phyloP scores from a whole-genome alignment of 192 early-diverging fungal species.

The Coemansia pectinata region DNA sequence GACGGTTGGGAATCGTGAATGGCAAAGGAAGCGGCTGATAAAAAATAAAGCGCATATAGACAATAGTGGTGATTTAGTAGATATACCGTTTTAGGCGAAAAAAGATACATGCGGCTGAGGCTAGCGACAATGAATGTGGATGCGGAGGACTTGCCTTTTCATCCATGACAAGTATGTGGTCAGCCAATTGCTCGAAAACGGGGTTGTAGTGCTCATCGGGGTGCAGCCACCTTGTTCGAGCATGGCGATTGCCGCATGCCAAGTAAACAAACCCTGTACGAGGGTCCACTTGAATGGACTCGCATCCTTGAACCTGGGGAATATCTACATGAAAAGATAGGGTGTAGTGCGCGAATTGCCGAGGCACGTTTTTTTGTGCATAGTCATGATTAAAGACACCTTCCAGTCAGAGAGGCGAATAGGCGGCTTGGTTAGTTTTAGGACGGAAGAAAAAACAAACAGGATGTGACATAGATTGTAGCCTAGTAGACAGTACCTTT shows the following conservation, averaged over 20 bases:
- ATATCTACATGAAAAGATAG: conserved; percentile 21
- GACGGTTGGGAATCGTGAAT: not conserved
- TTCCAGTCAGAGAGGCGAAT: not conserved
- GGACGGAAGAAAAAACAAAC: not conserved
- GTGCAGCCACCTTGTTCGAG: conserved; percentile 56
- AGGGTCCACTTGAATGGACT: conserved; percentile 60
- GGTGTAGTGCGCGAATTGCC: conserved; percentile 4
- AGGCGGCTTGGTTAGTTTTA: not conserved
- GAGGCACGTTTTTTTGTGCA: not conserved
- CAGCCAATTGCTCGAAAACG: conserved; percentile 19
- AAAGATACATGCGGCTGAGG: not conserved
- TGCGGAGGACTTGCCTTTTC: conserved; percentile 41
- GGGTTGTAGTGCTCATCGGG: conserved; percentile 24
- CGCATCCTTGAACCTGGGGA: conserved; percentile 56
- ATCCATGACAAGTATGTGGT: conserved; percentile 57
- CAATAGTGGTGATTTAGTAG: not conserved
- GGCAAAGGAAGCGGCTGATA: not conserved
- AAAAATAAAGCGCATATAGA: not conserved
- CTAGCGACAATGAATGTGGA: not conserved
- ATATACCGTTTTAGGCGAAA: not conserved
- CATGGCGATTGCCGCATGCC: conserved; percentile 56
- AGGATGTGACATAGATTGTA: not conserved
- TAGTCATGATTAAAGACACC: not conserved
- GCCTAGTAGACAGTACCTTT: conserved; percentile 27
- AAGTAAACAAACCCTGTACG: conserved; percentile 57